A percentile compares a stretch with the other conserved stretches of the same genome.
These are phyloP conservation scores for Apodospora peruviana DNA, from an alignment of 495 filamentous ascomycete species.

Conservation along the genomic window DNA sequence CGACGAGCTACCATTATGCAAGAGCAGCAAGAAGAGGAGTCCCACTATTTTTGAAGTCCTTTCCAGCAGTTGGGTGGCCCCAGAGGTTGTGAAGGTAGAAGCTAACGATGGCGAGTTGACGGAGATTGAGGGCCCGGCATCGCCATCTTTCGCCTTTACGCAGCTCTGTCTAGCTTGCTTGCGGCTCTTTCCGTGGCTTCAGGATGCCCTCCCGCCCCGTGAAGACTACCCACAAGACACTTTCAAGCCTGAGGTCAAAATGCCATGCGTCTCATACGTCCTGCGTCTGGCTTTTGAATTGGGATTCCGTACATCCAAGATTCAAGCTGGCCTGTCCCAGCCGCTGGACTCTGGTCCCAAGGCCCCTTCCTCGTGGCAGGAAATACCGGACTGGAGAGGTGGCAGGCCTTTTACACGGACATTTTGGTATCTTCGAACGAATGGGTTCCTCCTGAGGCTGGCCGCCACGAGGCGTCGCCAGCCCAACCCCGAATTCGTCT, in stretches of 20 bases:
- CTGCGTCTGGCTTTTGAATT: conserved; percentile 4
- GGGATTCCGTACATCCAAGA: conserved; percentile 9
- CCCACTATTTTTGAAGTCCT: conserved; percentile 10
- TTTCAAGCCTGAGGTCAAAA: conserved; percentile 6
- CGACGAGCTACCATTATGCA: conserved; percentile 7
- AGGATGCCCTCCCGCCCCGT: conserved; percentile 2
- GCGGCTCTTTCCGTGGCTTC: conserved; percentile 8
- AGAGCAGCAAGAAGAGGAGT: conserved; percentile 9
- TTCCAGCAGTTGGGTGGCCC: conserved; percentile 5
- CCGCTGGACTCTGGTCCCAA: not conserved
- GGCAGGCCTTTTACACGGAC: conserved; percentile 9
- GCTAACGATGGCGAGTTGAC: conserved; percentile 1
- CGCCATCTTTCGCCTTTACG: conserved; percentile 5
- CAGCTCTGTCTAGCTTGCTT: conserved; percentile 8
- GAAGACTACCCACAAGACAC: conserved; percentile 8
- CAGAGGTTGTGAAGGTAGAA: conserved; percentile 7
- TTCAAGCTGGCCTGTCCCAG: conserved; percentile 5
- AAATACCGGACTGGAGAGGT: conserved; percentile 11
- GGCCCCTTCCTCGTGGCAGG: conserved; percentile 2
- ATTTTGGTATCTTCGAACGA: conserved; percentile 8
- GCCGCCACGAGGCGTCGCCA: conserved; percentile 5
- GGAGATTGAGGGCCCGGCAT: conserved; percentile 9
- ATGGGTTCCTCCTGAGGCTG: conserved; percentile 8
- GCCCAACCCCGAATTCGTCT: conserved; percentile 9
- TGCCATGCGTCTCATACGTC: conserved; percentile 4